Evolutionary conservation across 225 moss, liverwort and hornwort genomes (phyloP), one percentile per base, ranked within the genome.

Genomic region (Thuidium tamariscinum): DNA sequence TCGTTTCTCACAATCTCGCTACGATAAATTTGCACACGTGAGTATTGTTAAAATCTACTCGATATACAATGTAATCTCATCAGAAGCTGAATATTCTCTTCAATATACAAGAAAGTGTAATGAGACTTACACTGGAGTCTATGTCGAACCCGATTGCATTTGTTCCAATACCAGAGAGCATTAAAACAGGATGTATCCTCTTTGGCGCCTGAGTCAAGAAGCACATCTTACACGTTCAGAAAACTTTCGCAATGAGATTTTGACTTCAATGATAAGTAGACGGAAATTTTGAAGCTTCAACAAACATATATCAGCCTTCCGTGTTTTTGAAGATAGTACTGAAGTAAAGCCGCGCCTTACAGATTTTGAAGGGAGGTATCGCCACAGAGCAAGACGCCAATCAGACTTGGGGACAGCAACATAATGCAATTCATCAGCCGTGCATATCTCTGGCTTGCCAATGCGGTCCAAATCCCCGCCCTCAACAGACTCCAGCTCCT

Each of bases 101-200:
- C 80, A 80, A 80, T 78, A 37, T 44, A 83, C 42, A 70, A 74
- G 82, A 78, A 84, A 84, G 77, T 22, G 34, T 21, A 80, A 82
- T 74, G 70, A 66, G 51, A 84, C 97, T 92, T 88, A 98, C 98
- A 89, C 91, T 94, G 49, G 95, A 77, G 83, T 94, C 95, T 84
- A 98, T 70, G 87, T 98, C 98, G 36, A 98, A 98, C 80, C 98
- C 98, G 56, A 95, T 63, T 57, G 98, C 98, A 88, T 98, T 98
- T 51, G 98, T 98, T 80, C 98, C 98, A 64, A 98, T 96, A 41
- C 98, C 98, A 59, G 98, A 98, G 51, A 98, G 92, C 97, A 98
- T 91, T 36, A 98, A 86, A 80, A 98, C 91, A 16, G 98, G 98
- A 88, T 98, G 98, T 76, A 93, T 95, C 92, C 98, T 93, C 88